Evolutionary conservation across 441 rosid genomes (phyloP).

Genomic region (Geranium incanum): DNA sequence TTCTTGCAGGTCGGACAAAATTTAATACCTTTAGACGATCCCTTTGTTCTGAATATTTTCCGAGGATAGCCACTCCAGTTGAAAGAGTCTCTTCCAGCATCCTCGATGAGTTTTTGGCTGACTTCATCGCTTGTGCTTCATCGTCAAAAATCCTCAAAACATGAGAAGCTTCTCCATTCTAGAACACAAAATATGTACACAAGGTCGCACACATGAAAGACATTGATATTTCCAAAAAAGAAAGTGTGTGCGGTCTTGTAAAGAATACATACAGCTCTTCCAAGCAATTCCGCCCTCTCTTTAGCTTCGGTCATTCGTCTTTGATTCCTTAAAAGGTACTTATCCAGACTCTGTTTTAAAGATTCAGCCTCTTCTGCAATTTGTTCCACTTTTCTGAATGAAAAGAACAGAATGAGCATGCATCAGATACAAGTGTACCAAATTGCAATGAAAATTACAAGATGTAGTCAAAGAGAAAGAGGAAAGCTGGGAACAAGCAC

Average conservation of each 20-base stretch:
- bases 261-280: constrained; percentile 52
- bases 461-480: too few species aligned
- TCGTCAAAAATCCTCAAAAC: constrained; percentile 81
- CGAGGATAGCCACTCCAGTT: constrained; percentile 73
- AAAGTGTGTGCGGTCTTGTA: not conserved
- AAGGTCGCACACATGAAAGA: not conserved
- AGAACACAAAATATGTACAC: constrained; percentile 16
- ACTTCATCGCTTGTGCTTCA: constrained; percentile 90
- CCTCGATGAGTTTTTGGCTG: constrained; percentile 70
- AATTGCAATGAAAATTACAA: not conserved
- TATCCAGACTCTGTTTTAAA: constrained; percentile 66
- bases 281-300: constrained; percentile 83
- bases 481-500: too few species aligned
- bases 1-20: too few species aligned
- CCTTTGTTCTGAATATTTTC: constrained; percentile 82
- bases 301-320: constrained; percentile 64
- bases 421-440: not conserved
- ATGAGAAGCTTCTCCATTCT: constrained; percentile 81
- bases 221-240: not conserved
- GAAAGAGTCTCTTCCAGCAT: constrained; percentile 77
- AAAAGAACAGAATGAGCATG: not conserved
- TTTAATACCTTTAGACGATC: constrained; percentile 72
- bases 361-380: constrained; percentile 81
- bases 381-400: constrained; percentile 77
- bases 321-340: constrained; percentile 56